Evolutionary conservation across 768 basidiomycete genomes (phyloP), one percentile per base, ranked within the genome.

Genomic region (Trametes villosa): DNA sequence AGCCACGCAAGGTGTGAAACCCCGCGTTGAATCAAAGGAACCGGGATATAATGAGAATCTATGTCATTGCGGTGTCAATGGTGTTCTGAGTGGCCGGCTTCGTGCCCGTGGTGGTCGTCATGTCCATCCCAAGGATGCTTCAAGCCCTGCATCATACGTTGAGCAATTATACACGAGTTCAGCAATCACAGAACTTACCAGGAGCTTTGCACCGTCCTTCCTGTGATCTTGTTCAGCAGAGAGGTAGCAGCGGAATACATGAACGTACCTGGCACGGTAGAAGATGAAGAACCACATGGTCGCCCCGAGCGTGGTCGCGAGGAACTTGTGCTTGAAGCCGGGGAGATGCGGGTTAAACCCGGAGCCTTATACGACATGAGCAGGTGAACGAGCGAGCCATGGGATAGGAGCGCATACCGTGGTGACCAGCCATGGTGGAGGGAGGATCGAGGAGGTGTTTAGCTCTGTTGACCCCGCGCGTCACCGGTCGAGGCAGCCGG

Each of bases 221-320:
- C 75, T 76, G 85, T 61, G 65, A 60, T 46, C 45, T 63, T 49
- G 24, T 54, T 36, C 17, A 20, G 52, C 22, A 29, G 27, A 40
- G 42, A 41, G 33, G 40, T 20, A 42, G n/a, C 22, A 38, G 44
- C 15, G 22, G 24, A 45, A 6, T 13, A 62, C 46, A 1, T 18
- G 26, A 47, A 81, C 89, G 70, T 69, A 96, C 95, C 94, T 82
- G 65, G 91, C 89, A 57, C 95, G 87, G 77, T 96, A 97, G 81
- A 97, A 96, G 72, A 97, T 94, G 81, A 95, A 97, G 85, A 96
- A 96, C 95, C 95, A 97, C 95, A 97, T 96, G 26, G 87, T 84
- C 33, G 94, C 95, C 49, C 95, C 95, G 45, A 97, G 79, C 61
- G 85, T 86, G 76, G 94, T 95, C 27, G 90, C 84, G 30, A 96